phyloP scores from a whole-genome alignment of 345 rosid genomes.

The Moricandia arvensis region DNA sequence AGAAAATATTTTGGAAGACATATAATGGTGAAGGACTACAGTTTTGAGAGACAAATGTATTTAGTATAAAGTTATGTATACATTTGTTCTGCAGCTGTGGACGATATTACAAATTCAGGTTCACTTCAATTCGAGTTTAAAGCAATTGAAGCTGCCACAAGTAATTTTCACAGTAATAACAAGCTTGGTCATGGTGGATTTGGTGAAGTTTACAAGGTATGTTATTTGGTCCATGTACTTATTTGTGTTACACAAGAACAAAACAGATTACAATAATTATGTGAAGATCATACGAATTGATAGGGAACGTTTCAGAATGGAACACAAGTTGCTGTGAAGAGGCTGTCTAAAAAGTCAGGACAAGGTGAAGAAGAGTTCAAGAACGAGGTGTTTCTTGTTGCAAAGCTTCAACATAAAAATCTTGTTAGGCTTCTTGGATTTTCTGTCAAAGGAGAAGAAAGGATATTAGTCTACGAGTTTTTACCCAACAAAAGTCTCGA shows the following conservation, averaged over 20 bases:
- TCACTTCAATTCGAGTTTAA: constrained; percentile 45
- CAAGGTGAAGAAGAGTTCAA: constrained; percentile 42
- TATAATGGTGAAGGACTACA: constrained; percentile 35
- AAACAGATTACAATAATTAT: not conserved
- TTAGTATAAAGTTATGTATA: not conserved
- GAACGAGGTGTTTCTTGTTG: constrained; percentile 29
- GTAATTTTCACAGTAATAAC: constrained; percentile 42
- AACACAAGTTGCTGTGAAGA: constrained; percentile 50
- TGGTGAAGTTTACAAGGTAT: constrained; percentile 62
- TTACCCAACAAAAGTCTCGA: constrained; percentile 50
- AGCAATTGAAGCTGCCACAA: constrained; percentile 47
- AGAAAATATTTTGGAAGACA: constrained; percentile 17
- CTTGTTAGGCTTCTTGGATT: constrained; percentile 46
- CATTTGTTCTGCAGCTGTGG: constrained; percentile 30
- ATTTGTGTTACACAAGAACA: not conserved
- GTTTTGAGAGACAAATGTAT: not conserved
- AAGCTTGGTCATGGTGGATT: constrained; percentile 70
- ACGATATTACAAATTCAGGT: constrained; percentile 37
- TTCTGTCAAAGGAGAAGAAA: constrained; percentile 44
- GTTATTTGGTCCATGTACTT: not conserved
- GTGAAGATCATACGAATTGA: not conserved
- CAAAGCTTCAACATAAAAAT: constrained; percentile 28
- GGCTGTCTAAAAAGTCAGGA: constrained; percentile 40
- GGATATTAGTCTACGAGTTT: constrained; percentile 42
- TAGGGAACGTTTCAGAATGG: constrained; percentile 34